Conservation (phyloP, 148 eudicot species). For the Beta vulgaris region DNA sequence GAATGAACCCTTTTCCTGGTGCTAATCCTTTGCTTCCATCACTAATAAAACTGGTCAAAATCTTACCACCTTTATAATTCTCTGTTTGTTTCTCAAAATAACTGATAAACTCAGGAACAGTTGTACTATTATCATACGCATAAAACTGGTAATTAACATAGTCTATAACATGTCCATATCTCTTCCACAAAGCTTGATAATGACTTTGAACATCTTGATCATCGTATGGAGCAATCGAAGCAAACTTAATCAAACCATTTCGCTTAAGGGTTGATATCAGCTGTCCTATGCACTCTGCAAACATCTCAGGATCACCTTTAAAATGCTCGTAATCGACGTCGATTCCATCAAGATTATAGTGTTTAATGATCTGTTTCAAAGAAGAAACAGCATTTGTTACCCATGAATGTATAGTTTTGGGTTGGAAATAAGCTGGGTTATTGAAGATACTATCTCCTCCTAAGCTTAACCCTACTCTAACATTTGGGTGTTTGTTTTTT, state of each 20-base stretch:
- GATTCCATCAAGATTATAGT: conserved; percentile 37
- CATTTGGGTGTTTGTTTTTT: conserved; percentile 36
- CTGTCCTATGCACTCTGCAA: conserved; percentile 45
- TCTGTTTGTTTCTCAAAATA: conserved; percentile 37
- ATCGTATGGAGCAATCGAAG: conserved; percentile 48
- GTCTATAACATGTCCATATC: conserved; percentile 40
- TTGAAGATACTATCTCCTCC: conserved; percentile 40
- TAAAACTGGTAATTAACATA: conserved; percentile 53
- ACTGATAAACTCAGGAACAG: conserved; percentile 29
- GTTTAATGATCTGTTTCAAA: conserved; percentile 28
- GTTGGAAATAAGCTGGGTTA: conserved; percentile 38
- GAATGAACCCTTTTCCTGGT: conserved; percentile 38
- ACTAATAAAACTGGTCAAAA: conserved; percentile 44
- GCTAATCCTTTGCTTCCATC: conserved; percentile 47
- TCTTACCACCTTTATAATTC: conserved; percentile 44
- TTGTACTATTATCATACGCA: conserved; percentile 45
- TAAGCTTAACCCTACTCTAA: conserved; percentile 41
- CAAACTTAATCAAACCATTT: conserved; percentile 32
- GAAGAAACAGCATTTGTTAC: conserved; percentile 46
- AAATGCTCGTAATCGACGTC: conserved; percentile 56
- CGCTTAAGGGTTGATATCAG: conserved; percentile 40
- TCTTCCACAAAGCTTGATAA: conserved; percentile 39
- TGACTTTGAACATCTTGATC: conserved; percentile 36
- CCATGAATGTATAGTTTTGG: conserved; percentile 40
- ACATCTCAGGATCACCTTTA: conserved; percentile 31